A percentile compares a stretch with the other conserved stretches of the same genome.
phyloP scores from a whole-genome alignment of 2,329 filamentous ascomycete species.

The Alternaria metachromatica region DNA sequence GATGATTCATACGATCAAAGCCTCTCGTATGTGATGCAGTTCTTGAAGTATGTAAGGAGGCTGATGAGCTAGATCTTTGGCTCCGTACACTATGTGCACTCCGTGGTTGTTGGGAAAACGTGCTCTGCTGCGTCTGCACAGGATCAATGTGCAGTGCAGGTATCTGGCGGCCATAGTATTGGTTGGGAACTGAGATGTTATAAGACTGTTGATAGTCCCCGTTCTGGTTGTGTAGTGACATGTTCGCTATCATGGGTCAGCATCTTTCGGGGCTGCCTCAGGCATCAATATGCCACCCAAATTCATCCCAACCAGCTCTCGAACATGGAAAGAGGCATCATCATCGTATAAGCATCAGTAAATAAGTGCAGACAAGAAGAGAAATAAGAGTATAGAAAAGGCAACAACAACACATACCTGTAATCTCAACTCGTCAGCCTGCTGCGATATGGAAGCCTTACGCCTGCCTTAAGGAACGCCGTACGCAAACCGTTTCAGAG shows the following conservation, averaged over 20 bases:
- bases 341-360: background rate
- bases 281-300: constrained; percentile 6
- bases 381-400: background rate
- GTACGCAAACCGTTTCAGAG: constrained; percentile 19
- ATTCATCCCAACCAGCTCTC: background rate
- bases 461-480: constrained; percentile 33
- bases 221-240: constrained; percentile 36
- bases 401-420: constrained; percentile 10
- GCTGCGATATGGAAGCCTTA: constrained; percentile 32
- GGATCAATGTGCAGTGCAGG: constrained; percentile 16
- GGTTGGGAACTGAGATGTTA: constrained; percentile 13
- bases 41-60: constrained; percentile 17
- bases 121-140: constrained; percentile 28
- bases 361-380: background rate
- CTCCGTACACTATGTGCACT: constrained; percentile 15
- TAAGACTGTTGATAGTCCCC: constrained; percentile 19
- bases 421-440: constrained; percentile 13
- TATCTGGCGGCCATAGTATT: constrained; percentile 10
- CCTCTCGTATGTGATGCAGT: constrained; percentile 14
- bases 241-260: constrained; percentile 36
- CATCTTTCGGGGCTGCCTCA: constrained; percentile 15
- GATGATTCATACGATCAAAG: constrained; percentile 7
- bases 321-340: background rate
- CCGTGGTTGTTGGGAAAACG: constrained; percentile 9
- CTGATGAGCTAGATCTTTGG: constrained; percentile 25